phyloP scores from a whole-genome alignment of 148 eudicot species.

The Rhododendron henanense region DNA sequence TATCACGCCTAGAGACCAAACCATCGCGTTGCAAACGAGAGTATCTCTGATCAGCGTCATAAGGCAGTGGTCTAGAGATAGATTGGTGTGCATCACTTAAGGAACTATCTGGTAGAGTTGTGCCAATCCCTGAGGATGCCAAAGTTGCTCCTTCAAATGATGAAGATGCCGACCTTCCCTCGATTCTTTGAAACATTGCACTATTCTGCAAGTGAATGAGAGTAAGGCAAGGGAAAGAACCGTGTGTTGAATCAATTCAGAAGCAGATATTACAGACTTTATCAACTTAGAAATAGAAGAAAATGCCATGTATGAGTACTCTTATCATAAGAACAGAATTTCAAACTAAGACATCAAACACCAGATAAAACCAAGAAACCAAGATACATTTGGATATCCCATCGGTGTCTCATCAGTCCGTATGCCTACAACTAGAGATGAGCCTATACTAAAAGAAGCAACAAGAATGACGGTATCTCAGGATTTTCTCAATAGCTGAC shows the following conservation, averaged over 20 bases:
- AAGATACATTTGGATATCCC: neutral
- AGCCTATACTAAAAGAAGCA: neutral
- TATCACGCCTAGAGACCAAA: slow-evolving; percentile 20
- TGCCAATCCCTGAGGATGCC: slow-evolving; percentile 13
- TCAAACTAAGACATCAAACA: neutral
- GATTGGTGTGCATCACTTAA: slow-evolving; percentile 7
- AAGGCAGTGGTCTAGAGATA: slow-evolving; percentile 18
- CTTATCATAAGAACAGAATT: neutral
- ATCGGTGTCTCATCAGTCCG: neutral
- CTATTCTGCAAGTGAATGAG: slow-evolving; percentile 11
- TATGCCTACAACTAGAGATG: neutral
- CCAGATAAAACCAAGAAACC: neutral
- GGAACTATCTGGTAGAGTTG: slow-evolving; percentile 12
- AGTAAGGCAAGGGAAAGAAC: neutral
- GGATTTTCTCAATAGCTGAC: neutral
- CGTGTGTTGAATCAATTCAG: neutral
- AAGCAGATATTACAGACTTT: neutral
- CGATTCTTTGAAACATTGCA: slow-evolving; percentile 16
- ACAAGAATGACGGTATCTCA: neutral
- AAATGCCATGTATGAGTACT: neutral
- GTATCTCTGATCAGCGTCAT: slow-evolving; percentile 19
- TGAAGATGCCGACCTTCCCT: slow-evolving; percentile 15
- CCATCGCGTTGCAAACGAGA: slow-evolving; percentile 20
- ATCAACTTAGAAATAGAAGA: neutral
- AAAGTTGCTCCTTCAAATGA: slow-evolving; percentile 17